These are phyloP conservation scores for Avena sativa DNA, from an alignment of 176 grass and related monocot species.

Conservation along the genomic window DNA sequence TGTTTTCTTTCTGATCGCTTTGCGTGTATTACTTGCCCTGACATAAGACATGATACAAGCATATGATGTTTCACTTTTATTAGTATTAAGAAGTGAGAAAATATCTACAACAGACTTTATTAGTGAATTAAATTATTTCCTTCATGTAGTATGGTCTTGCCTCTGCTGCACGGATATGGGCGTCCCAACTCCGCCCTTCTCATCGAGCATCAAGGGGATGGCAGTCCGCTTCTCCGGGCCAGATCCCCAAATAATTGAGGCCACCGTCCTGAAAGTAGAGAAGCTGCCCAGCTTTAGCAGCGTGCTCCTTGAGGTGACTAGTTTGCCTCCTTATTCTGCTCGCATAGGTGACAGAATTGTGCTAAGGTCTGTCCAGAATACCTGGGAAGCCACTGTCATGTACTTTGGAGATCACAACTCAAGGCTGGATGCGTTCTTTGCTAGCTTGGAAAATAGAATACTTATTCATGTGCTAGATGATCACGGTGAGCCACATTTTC, in stretches of 20 bases:
- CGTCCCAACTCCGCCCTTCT: not conserved
- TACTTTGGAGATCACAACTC: not conserved
- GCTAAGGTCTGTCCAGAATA: not conserved
- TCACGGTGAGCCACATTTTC: not conserved
- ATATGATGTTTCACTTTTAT: not conserved
- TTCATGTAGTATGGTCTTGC: not conserved
- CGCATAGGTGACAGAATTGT: not conserved
- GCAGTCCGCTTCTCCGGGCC: not conserved
- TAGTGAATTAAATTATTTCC: constrained; percentile 20
- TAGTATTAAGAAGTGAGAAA: not conserved
- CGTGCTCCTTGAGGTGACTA: not conserved
- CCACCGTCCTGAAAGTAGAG: not conserved
- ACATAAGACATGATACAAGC: not conserved
- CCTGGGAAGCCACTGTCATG: not conserved
- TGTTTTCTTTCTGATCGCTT: not conserved
- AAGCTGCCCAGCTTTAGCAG: not conserved
- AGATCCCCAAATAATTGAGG: not conserved
- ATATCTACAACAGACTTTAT: not conserved
- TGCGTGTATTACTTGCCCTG: not conserved
- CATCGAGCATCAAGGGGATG: not conserved
- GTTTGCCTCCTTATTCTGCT: not conserved
- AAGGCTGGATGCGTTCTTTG: not conserved
- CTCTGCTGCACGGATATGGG: not conserved
- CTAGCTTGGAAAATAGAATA: not conserved
- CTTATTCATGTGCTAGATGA: not conserved